Evolutionary conservation across 495 filamentous ascomycete genomes (phyloP), one percentile per base, ranked within the genome.

Genomic region (Ramalina intermedia): DNA sequence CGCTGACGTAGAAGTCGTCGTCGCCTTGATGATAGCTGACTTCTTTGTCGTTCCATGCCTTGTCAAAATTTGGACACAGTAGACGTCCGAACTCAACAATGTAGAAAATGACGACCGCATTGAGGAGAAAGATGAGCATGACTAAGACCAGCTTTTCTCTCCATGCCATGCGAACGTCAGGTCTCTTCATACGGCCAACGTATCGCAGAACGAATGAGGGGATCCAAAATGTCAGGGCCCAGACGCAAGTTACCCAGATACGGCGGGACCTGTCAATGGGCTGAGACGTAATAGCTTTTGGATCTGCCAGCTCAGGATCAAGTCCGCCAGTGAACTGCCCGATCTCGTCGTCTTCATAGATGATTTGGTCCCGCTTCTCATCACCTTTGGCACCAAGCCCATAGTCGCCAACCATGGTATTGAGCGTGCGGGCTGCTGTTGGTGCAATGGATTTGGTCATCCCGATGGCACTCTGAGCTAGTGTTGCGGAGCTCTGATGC

Each of bases 101-200:
- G 72, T 85, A 94, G 67, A 98, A 98, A 42, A 95, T 74, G 52
- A 98, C 77, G 37, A 78, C 61, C 13, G 65, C 90, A 62, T 98
- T 98, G 54, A 95, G 66, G 27, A 96, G 55, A 20, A 86, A 60
- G 52, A 98, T 96, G 49, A 95, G 50, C 29, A 82, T 65, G 23
- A 86, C 75, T 9, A 98, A 70, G 5, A 94, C 80, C 37, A 98
- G 36, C 65, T 98, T 98, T 57, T 98, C 91, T 61, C 90, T 71
- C 91, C 91, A 98, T 5, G 91, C 91, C 78, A 96, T 84, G 1
- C 91, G 83, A 38, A 98, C 85, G 66, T 98, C 91, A 1, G 91
- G 91, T 38, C 91, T 80, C 66, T 94, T 94, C 91, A 96, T 98
- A 17, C 91, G 82, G 16, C 91, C 91, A 52, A 96, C 55, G 46